Percentiles rank a stretch among this genome's conserved stretches.
Evolutionary conservation across 805 yeast genomes (phyloP).

Genomic region (Torulaspora gathmanii): DNA sequence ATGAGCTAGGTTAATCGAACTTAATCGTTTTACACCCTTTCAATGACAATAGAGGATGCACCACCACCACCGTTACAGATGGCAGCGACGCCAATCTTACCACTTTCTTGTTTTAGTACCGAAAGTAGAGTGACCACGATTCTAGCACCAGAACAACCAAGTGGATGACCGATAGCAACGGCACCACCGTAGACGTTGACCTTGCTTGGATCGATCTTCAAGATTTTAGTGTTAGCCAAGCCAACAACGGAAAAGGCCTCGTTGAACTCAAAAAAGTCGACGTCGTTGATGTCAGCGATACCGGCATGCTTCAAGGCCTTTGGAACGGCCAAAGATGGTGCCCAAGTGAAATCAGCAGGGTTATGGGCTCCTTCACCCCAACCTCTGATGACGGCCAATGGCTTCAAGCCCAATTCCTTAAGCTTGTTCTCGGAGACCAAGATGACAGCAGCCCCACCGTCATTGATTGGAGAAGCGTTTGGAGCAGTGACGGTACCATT

Average conservation of each 20-base stretch:
- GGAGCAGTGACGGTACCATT: slow-evolving; percentile 97
- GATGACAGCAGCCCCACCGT: slow-evolving; percentile 95
- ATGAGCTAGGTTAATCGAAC: background rate
- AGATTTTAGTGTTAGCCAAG: slow-evolving; percentile 73
- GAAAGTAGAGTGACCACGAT: slow-evolving; percentile 80
- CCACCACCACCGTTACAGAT: slow-evolving; percentile 99
- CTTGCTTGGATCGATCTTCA: slow-evolving; percentile 58
- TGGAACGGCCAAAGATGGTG: slow-evolving; percentile 93
- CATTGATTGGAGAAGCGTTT: slow-evolving; percentile 93
- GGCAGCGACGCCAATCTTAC: slow-evolving; percentile 89
- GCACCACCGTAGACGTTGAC: slow-evolving; percentile 94
- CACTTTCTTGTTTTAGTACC: slow-evolving; percentile 77
- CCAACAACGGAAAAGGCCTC: slow-evolving; percentile 99
- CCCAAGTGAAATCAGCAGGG: slow-evolving; percentile 93
- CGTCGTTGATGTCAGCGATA: slow-evolving; percentile 49
- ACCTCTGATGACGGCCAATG: slow-evolving; percentile 82
- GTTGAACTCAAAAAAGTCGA: slow-evolving; percentile 91
- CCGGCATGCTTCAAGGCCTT: slow-evolving; percentile 90
- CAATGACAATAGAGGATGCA: slow-evolving; percentile 88
- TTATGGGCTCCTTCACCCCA: slow-evolving; percentile 99
- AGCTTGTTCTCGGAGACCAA: slow-evolving; percentile 81
- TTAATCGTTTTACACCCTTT: slow-evolving; percentile 43
- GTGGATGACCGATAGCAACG: slow-evolving; percentile 91
- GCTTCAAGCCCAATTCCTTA: slow-evolving; percentile 79
- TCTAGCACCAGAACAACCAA: slow-evolving; percentile 96